A percentile compares a stretch with the other conserved stretches of the same genome.
These are phyloP conservation scores for Stenogyne calaminthoides DNA, from an alignment of 305 asterid genomes.

Conservation along the genomic window DNA sequence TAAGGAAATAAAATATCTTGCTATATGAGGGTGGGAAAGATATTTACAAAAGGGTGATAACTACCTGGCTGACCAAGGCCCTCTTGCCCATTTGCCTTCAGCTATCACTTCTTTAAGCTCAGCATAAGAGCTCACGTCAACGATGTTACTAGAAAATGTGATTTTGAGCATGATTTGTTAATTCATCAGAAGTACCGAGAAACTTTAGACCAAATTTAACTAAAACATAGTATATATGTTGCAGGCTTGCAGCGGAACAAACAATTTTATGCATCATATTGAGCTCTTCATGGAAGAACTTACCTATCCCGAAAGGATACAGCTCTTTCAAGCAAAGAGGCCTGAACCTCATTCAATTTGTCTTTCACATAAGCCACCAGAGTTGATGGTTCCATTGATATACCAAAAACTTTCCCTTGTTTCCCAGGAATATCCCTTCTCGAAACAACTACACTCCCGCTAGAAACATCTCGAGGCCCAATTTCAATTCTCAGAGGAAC, in stretches of 20 bases:
- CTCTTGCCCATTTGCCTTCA: slow-evolving; percentile 97
- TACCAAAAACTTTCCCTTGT: slow-evolving; percentile 91
- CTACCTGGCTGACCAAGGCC: slow-evolving; percentile 99
- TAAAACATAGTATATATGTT: background rate
- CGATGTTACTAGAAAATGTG: slow-evolving; percentile 66
- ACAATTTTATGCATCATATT: slow-evolving; percentile 23
- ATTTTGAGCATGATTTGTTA: slow-evolving; percentile 21
- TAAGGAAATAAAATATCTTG: background rate
- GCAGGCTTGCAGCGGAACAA: slow-evolving; percentile 23
- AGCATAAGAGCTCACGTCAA: slow-evolving; percentile 76
- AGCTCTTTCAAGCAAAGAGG: slow-evolving; percentile 75
- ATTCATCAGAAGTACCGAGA: slow-evolving; percentile 22
- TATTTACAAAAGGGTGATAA: slow-evolving; percentile 11
- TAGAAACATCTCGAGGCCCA: slow-evolving; percentile 90
- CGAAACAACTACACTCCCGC: slow-evolving; percentile 75
- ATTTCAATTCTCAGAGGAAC: slow-evolving; percentile 93
- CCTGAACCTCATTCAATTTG: slow-evolving; percentile 78
- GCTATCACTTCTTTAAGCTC: slow-evolving; percentile 94
- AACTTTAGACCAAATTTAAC: background rate
- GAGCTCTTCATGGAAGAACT: slow-evolving; percentile 24
- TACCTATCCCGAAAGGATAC: slow-evolving; percentile 81
- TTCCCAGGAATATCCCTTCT: slow-evolving; percentile 96
- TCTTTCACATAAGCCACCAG: slow-evolving; percentile 68
- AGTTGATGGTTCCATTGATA: slow-evolving; percentile 82
- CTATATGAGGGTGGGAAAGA: slow-evolving; percentile 7